Base-by-base conservation (phyloP, 1,139 yeast genomes). In the Geotrichum fermentans region DNA sequence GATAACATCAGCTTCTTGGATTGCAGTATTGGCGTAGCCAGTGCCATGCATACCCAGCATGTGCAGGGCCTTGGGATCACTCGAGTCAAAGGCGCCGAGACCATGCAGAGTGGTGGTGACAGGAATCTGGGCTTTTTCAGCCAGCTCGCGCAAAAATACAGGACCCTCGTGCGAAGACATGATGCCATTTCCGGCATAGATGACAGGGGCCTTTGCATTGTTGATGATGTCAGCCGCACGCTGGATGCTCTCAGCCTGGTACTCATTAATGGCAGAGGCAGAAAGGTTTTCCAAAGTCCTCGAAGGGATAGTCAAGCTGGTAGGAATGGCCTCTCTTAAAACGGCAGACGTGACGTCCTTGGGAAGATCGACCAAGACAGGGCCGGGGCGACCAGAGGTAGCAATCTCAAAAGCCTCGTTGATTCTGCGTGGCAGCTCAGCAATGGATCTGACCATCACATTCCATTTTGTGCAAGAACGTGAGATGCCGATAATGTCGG, bases 41-140 rank as follows among this genome's bases (percentile, higher is more conserved):
- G 82, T 78, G 57, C 98, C 98, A 70, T 92, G 98, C 98, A 92
- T 92, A 62, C 98, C 98, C 59, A 92, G 78, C 94, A 92, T 87
- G 69, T 90, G 96, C 58, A 92, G 72, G 26, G 97, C 82, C 70
- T 89, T 89, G 57, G 83, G 82, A 70, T 90, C 96, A 55, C 78
- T 79, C 73, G 92, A 97, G 69, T 92, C 96, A 63, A 83, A 92
- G 6, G 95, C 86, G 57, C 98, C 98, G 57, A 92, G 77, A 50
- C 87, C 97, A 70, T 90, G 97, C 54, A 92, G 69, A 49, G 97
- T 85, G 21, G 97, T 92, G 43, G 97, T 92, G 51, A 92, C 98
- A 38, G 98, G 98, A 56, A 92, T 90, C 62, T 78, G 74, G 29
- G 96, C 96, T 71, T 85, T 85, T 55, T 89, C 96, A 56, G 96